Base-by-base conservation (phyloP, 179 eudicot genomes). In the Nepenthes alata region DNA sequence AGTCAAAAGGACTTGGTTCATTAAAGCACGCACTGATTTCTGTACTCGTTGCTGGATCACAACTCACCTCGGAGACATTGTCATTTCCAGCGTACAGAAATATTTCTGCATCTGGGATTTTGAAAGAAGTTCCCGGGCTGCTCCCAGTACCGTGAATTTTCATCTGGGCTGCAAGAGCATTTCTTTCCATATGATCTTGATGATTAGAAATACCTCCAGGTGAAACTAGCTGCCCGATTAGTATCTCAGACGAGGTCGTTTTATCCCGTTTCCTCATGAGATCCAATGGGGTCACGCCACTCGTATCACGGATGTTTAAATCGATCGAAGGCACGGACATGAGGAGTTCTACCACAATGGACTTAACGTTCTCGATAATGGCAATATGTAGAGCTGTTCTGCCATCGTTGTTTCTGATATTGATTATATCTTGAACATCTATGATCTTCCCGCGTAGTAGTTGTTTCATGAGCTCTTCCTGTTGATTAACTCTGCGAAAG, bases 121-220 rank as follows among this genome's bases (percentile, higher is more conserved):
- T 69, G 74, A 91, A 91, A 2, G 86, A 88, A 57, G 95, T 78
- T 41, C 98, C 98, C 0, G 98, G 98, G 60, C 98, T 88, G n/a
- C 74, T 73, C 37, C 84, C 86, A 50, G 82, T 77, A 45, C 88
- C 95, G 15, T 69, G 87, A 69, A 67, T 69, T 66, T 67, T 82
- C 37, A 64, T 44, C 48, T 76, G 78, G 13, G 84, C 70, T 7
- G 45, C 78, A 34, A 76, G 63, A 11, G 72, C 77, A 25, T 25
- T 74, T 70, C 85, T 71, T 0, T 74, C 57, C 61, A 16, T 54
- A 38, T 52, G 58, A 50, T 73, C 83, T 44, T 65, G 56, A 56
- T 67, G 65, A 25, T 67, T 50, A 2, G 80, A 74, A 13, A 78
- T 56, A 57, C 86, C 90, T 39, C 88, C 90, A 37, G 82, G 79